A percentile compares a stretch with the other conserved stretches of the same genome.
Evolutionary conservation across 1,139 yeast genomes (phyloP).

Genomic region (Blastobotrys malaysiensis): DNA sequence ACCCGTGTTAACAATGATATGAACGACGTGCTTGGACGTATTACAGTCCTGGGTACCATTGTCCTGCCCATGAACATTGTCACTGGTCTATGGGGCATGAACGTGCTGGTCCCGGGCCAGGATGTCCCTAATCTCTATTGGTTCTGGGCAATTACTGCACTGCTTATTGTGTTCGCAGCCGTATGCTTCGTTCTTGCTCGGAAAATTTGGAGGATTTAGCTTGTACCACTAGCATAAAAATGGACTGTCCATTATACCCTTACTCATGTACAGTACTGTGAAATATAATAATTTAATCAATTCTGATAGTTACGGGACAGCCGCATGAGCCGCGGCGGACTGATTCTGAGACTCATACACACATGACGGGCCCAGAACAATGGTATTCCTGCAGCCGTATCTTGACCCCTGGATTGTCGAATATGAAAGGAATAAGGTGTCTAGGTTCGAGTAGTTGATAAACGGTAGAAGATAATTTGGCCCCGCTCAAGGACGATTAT

Average conservation of each 20-base stretch:
- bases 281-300: too few species aligned
- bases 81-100: slow-evolving; percentile 96
- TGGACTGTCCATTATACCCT: background rate
- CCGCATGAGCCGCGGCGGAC: too few species aligned
- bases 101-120: slow-evolving; percentile 80
- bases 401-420: too few species aligned
- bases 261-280: too few species aligned
- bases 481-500: too few species aligned
- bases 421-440: too few species aligned
- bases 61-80: slow-evolving; percentile 84
- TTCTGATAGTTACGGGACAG: too few species aligned
- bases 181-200: slow-evolving; percentile 31
- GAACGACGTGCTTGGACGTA: slow-evolving; percentile 82
- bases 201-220: slow-evolving; percentile 9
- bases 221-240: background rate
- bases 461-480: too few species aligned
- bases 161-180: slow-evolving; percentile 32
- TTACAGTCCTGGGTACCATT: slow-evolving; percentile 85
- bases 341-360: too few species aligned
- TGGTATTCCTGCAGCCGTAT: too few species aligned
- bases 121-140: slow-evolving; percentile 59
- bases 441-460: too few species aligned
- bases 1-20: slow-evolving; percentile 79
- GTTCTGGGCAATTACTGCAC: slow-evolving; percentile 51
- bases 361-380: too few species aligned